Percentiles rank a stretch among this genome's conserved stretches.
Evolutionary conservation across 169 alveolate species (phyloP).

Genomic region (Cryptosporidium ubiquitum): DNA sequence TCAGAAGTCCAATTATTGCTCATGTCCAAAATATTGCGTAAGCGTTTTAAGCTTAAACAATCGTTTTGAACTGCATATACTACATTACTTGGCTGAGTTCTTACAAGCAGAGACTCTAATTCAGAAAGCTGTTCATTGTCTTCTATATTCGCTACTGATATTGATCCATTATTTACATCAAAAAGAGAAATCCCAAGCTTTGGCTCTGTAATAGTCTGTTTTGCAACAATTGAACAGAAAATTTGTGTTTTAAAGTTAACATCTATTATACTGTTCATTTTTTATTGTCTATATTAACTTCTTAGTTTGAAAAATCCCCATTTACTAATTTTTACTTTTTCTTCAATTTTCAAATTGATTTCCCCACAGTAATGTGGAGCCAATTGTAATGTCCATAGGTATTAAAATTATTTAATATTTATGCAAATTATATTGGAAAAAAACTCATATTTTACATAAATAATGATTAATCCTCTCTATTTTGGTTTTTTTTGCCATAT

Average conservation of each 20-base stretch:
- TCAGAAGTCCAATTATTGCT: conserved; percentile 16
- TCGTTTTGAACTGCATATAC: conserved; percentile 46
- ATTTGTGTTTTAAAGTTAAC: conserved; percentile 8
- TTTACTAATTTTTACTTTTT: not conserved
- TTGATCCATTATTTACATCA: conserved; percentile 8
- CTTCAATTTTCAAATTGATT: not conserved
- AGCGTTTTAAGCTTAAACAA: not conserved
- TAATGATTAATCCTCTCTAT: no score
- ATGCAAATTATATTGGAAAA: not conserved
- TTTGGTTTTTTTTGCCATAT: no score
- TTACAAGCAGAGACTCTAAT: conserved; percentile 37
- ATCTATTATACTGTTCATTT: not conserved
- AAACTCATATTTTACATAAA: no score
- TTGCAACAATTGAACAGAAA: conserved; percentile 41
- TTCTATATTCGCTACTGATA: conserved; percentile 15
- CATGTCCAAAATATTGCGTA: conserved; percentile 9
- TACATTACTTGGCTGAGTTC: conserved; percentile 22
- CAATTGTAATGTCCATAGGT: not conserved
- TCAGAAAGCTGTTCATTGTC: conserved; percentile 72
- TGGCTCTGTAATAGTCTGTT: conserved; percentile 29
- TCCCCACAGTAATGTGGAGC: conserved; percentile 57
- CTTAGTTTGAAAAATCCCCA: not conserved
- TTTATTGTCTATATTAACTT: not conserved
- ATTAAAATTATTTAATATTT: not conserved
- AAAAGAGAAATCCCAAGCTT: conserved; percentile 38